phyloP scores from a whole-genome alignment of 768 basidiomycete species.

The Cubamyces sp. region DNA sequence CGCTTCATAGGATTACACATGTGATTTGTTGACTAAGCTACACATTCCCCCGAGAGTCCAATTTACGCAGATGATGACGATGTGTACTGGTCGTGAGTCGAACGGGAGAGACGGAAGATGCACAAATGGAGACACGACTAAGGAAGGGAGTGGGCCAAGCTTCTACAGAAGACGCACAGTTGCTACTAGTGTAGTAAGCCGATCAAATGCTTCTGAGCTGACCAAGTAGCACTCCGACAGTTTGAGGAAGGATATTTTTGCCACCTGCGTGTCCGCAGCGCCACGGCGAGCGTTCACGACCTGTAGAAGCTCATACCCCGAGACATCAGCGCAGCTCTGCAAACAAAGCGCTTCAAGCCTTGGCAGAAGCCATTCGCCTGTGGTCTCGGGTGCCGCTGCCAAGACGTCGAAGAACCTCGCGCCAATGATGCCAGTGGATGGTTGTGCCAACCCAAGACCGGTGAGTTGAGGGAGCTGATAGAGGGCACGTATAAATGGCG shows the following conservation, averaged over 20 bases:
- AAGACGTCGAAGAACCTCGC: constrained; percentile 36
- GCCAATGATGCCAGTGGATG: constrained; percentile 31
- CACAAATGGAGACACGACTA: background rate
- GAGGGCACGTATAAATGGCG: constrained; percentile 36
- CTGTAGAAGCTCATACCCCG: constrained; percentile 36
- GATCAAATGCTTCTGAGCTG: constrained; percentile 31
- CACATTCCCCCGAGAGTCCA: background rate
- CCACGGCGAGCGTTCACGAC: constrained; percentile 31
- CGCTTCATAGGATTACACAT: background rate
- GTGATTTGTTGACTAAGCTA: background rate
- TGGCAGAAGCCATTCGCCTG: constrained; percentile 34
- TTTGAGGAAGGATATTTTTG: constrained; percentile 31
- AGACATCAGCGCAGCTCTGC: constrained; percentile 35
- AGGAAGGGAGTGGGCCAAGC: background rate
- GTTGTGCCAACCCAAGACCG: constrained; percentile 35
- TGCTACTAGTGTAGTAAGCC: constrained; percentile 29
- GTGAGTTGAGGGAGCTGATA: constrained; percentile 35
- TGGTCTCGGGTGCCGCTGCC: constrained; percentile 24
- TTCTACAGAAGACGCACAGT: constrained; percentile 26
- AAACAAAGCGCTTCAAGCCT: constrained; percentile 34
- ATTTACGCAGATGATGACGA: background rate
- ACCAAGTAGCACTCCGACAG: constrained; percentile 33
- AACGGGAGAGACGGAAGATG: background rate
- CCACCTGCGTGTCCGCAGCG: constrained; percentile 25
- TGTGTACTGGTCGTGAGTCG: no score